Evolutionary conservation across 176 grass and related monocot genomes (phyloP), one percentile per base, ranked within the genome.

Genomic region (Metroxylon sagu): DNA sequence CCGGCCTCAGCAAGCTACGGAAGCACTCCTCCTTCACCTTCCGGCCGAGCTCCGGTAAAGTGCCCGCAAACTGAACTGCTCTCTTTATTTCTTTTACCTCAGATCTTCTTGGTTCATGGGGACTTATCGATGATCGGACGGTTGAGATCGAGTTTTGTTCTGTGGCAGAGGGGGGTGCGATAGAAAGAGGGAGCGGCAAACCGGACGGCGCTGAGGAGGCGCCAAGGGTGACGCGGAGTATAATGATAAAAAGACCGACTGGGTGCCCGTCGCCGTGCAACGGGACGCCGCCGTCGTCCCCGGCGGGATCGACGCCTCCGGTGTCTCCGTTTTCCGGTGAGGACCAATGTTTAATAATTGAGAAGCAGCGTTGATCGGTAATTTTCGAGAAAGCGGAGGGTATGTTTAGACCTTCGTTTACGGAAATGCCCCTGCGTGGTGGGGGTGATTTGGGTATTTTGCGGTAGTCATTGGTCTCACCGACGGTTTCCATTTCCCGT

Each of bases 211-310:
- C 8, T 12, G 83, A 84, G 67, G 66, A 80, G 59, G 82, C 74
- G 26, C 64, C 85, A 35, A 82, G 56, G 77, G 92, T 97, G 53
- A 97, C 92, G 15, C 77, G 87, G 76, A 97, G 83, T 81, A 97
- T 97, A 84, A 97, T 97, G 92, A 97, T 97, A 70, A 97, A 88
- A 69, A 76, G 78, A 43, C 92, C 92, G 21, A 65, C 81, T 0
- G 92, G 92, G 64, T 82, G 69, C 61, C 87, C 78, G 23, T 70
- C 81, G 65, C 89, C 92, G 14, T 63, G 70, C 61, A 79, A 71
- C 49, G 74, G 77, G 60, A 88, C 92, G 35, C 87, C 92, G 16
- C 92, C 87, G 31, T 79, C 79, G 30, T 91, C 83, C 0, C 92
- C 92, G 16, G 62, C 71, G 0, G 87, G 78, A 14, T 80, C 84